phyloP scores from a whole-genome alignment of 352 stramenopile species.

The Phytophthora sp. region DNA sequence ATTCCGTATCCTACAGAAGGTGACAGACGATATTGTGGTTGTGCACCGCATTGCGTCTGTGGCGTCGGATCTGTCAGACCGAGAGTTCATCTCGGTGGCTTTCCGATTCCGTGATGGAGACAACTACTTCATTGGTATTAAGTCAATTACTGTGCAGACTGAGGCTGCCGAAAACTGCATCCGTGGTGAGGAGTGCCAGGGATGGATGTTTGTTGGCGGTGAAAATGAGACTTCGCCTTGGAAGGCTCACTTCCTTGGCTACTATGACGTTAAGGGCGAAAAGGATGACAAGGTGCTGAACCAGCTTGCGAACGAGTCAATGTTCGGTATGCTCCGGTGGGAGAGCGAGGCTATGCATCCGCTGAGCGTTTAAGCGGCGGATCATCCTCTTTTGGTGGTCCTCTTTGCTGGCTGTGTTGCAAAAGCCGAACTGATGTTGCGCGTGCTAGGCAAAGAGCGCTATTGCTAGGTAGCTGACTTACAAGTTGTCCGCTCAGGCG shows the following conservation, averaged over 20 bases:
- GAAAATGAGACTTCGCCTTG: neutral
- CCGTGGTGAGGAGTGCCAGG: neutral
- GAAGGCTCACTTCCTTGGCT: neutral
- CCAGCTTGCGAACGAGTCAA: neutral
- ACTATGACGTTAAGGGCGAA: neutral
- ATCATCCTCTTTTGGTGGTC: neutral
- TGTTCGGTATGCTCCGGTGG: neutral
- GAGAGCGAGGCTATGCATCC: neutral
- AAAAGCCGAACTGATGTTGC: neutral
- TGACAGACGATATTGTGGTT: neutral
- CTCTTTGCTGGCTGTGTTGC: neutral
- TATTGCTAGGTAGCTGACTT: constrained; percentile 1
- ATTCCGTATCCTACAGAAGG: constrained; percentile 65
- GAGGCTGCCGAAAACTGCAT: neutral
- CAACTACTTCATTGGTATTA: neutral
- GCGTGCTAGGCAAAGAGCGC: constrained; percentile 6
- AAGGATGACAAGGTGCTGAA: neutral
- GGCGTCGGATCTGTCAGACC: neutral
- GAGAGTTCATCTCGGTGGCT: neutral
- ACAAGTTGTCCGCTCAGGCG: neutral
- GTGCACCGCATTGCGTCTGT: neutral
- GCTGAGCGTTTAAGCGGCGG: constrained; percentile 30
- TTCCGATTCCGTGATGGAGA: neutral
- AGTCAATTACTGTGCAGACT: neutral
- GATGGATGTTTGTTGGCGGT: neutral